Evolutionary conservation across 352 stramenopile species (phyloP), one percentile per base, ranked within the genome.

Genomic region (Phytophthora nicotianae): DNA sequence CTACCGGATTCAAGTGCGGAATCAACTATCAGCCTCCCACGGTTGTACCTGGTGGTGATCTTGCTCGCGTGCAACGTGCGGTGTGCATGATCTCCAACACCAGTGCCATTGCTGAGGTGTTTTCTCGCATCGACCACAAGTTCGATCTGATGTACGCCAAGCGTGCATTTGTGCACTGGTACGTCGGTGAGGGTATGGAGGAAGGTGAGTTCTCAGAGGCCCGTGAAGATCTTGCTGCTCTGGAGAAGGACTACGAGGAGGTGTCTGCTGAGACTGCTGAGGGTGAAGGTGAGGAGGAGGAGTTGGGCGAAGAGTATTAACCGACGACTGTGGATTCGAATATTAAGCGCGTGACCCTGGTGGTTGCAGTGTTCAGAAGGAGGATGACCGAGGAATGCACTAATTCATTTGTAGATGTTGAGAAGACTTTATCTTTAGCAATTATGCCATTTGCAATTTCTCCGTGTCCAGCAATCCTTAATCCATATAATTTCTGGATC

Each of bases 71-170:
- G 54, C 96, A 99, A 81, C 96, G 97, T 62, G 97, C 97, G 21
- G 96, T 99, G 67, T 99, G 95, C 83, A 99, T 99, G 96, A 97
- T 99, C 74, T 97, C 95, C 52, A 99, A 99, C 90, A 99, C 96
- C 49, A 99, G 95, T 29, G 97, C 97, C 55, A 99, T 99, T 72
- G 96, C 95, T 45, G 97, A 99, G 76, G 97, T 98, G 24, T 97
- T 99, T 58, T 97, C 84, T 8, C 93, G 97, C 60, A 98, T 99
- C 70, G 96, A 99, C 65, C 95, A 99, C 91, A 99, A 99, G 90
- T 99, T 99, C 77, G 97, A 99, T 74, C 82, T 99, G 48, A 99
- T 99, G 97, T 99, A 99, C 81, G 96, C 96, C 62, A 99, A 99
- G 88, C 96, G 97, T 83, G 97, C 97, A 48, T 99, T 99, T 71